Conservation (phyloP, 169 alveolate species). For the Plasmodium sp. region DNA sequence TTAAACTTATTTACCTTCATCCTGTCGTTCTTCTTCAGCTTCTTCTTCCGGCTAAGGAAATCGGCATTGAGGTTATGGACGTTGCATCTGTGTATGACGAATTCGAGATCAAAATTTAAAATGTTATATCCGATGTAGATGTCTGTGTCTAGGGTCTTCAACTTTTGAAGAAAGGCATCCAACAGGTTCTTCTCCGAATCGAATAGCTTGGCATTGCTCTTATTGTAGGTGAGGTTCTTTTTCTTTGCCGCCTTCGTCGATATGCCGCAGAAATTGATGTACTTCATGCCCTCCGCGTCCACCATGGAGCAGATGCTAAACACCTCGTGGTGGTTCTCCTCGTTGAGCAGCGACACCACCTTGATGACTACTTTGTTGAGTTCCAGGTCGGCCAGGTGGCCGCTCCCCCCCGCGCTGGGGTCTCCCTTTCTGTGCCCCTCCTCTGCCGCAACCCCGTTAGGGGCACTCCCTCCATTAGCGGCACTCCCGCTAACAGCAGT, state of each 20-base stretch:
- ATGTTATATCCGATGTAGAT: constrained; percentile 58
- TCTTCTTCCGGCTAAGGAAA: constrained; percentile 57
- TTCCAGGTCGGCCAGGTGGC: constrained; percentile 17
- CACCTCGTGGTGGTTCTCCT: constrained; percentile 52
- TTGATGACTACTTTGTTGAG: constrained; percentile 34
- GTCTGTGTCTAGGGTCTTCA: constrained; percentile 48
- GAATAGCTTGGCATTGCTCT: constrained; percentile 17
- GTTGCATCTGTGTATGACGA: constrained; percentile 67
- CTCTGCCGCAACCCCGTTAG: background rate
- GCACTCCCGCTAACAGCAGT: background rate
- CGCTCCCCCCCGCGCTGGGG: background rate
- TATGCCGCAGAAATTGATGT: constrained; percentile 45
- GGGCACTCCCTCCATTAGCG: too few relatives aligned
- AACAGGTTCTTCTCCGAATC: constrained; percentile 29
- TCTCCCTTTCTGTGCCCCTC: constrained; percentile 14
- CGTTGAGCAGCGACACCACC: constrained; percentile 48
- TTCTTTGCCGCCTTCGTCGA: constrained; percentile 3
- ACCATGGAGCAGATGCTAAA: constrained; percentile 49
- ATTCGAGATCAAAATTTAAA: constrained; percentile 56
- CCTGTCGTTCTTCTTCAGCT: constrained; percentile 48
- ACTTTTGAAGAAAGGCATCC: constrained; percentile 23
- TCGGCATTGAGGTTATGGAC: constrained; percentile 33
- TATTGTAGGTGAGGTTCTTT: background rate
- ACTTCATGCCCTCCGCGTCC: constrained; percentile 19
- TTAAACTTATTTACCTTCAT: constrained; percentile 72